phyloP scores from a whole-genome alignment of 2,329 filamentous ascomycete species.

The Paraphaeosphaeria sporulosa region DNA sequence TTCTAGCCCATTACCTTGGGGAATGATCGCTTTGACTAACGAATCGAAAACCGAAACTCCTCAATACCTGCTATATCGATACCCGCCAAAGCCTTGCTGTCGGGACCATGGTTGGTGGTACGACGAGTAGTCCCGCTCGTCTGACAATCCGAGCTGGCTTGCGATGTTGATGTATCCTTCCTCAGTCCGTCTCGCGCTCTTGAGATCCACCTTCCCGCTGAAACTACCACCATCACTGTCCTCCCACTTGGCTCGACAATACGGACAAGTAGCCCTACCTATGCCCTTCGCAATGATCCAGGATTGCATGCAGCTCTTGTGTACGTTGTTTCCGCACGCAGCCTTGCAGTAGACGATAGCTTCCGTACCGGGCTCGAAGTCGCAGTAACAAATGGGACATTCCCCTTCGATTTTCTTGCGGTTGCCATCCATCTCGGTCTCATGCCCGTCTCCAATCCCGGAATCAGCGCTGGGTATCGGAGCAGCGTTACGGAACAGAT shows the following conservation, averaged over 20 bases:
- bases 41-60: not conserved
- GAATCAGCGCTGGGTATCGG: constrained; percentile 54
- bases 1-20: not conserved
- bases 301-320: constrained; percentile 63
- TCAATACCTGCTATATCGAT: constrained; percentile 1
- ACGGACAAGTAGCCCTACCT: constrained; percentile 64
- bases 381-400: constrained; percentile 64
- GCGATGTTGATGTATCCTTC: constrained; percentile 72
- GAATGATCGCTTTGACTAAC: not conserved
- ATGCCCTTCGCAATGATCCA: constrained; percentile 51
- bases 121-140: constrained; percentile 48
- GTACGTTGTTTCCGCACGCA: constrained; percentile 70
- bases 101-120: constrained; percentile 39
- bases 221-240: constrained; percentile 45
- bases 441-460: constrained; percentile 40
- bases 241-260: constrained; percentile 67
- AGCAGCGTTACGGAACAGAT: constrained; percentile 63
- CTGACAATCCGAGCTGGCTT: constrained; percentile 65
- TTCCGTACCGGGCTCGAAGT: constrained; percentile 46
- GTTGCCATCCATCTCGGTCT: constrained; percentile 53
- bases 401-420: constrained; percentile 68
- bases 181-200: constrained; percentile 48
- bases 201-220: constrained; percentile 55
- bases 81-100: constrained; percentile 11
- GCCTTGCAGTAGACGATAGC: constrained; percentile 62